These are phyloP conservation scores for Vigna unguiculata DNA, from an alignment of 306 rosid genomes.

Conservation along the genomic window DNA sequence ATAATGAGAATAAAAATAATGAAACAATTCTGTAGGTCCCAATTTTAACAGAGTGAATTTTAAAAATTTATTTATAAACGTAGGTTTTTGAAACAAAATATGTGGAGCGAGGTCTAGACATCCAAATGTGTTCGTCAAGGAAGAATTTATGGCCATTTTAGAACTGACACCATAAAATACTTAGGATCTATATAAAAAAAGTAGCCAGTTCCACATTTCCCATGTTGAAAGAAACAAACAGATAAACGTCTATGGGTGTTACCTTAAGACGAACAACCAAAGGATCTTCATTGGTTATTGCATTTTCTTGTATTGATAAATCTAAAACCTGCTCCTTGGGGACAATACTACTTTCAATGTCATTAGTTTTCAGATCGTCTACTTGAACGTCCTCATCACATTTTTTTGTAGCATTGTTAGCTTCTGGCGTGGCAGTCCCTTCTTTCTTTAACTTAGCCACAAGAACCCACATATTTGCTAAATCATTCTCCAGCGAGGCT, in stretches of 20 bases:
- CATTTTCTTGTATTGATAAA: constrained; percentile 56
- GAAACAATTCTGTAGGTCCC: too few species aligned
- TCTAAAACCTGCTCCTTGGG: constrained; percentile 56
- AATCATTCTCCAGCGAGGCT: constrained; percentile 89
- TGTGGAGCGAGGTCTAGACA: neutral
- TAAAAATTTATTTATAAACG: too few species aligned
- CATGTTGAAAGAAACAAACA: constrained; percentile 12
- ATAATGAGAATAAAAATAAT: too few species aligned
- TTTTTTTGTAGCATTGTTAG: constrained; percentile 54
- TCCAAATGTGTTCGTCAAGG: neutral
- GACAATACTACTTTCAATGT: constrained; percentile 43
- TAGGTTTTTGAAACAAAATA: neutral
- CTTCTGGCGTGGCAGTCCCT: constrained; percentile 60
- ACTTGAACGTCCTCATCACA: constrained; percentile 49
- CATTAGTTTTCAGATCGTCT: constrained; percentile 52
- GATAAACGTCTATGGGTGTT: constrained; percentile 7
- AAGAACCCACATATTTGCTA: constrained; percentile 99
- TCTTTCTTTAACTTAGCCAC: constrained; percentile 98
- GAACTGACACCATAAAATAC: neutral
- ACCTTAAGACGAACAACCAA: constrained; percentile 93
- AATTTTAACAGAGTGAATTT: too few species aligned
- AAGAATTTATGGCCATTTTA: neutral
- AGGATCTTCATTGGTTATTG: constrained; percentile 71
- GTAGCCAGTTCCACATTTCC: constrained; percentile 15
- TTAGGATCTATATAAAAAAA: constrained; percentile 9